Percentiles rank a stretch among this genome's conserved stretches.
Conservation (phyloP, 1,284 basidiomycete genomes). For the Cutaneotrichosporon cyanovorans region DNA sequence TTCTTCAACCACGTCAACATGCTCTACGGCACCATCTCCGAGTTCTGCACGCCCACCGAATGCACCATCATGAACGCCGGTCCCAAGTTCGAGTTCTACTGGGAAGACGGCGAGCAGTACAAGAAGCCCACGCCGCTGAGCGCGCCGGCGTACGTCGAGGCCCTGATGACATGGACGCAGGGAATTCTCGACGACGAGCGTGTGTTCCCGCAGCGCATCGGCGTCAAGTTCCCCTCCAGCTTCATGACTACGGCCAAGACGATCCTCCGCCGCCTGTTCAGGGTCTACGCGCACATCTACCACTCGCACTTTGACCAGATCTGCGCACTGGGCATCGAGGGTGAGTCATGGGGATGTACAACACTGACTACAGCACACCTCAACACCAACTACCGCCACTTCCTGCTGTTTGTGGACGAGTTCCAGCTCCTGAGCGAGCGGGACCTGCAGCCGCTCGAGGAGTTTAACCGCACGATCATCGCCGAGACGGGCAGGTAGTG, state of each 20-base stretch:
- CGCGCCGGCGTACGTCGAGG: conserved; percentile 95
- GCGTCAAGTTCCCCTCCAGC: conserved; percentile 83
- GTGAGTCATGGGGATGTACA: conserved; percentile 49
- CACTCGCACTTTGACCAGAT: conserved; percentile 99
- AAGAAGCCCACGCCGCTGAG: conserved; percentile 89
- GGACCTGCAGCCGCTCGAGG: conserved; percentile 89
- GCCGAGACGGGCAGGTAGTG: conserved; percentile 52
- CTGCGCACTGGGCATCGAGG: conserved; percentile 95
- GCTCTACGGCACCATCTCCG: conserved; percentile 91
- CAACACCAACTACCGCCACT: conserved; percentile 98
- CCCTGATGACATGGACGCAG: conserved; percentile 98
- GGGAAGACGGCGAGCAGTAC: conserved; percentile 91
- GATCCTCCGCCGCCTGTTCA: conserved; percentile 84
- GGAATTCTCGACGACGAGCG: conserved; percentile 83
- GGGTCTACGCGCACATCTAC: conserved; percentile 98
- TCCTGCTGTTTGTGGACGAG: conserved; percentile 95
- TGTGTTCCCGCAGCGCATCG: conserved; percentile 91
- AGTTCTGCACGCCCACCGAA: conserved; percentile 92
- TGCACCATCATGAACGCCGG: conserved; percentile 99
- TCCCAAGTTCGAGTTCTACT: conserved; percentile 96
- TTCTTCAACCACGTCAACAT: conserved; percentile 96
- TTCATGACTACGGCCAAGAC: conserved; percentile 88
- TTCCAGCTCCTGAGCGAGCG: conserved; percentile 97
- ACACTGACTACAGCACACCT: conserved; percentile 65
- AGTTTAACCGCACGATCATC: conserved; percentile 92